Base-by-base conservation (phyloP, 2,329 filamentous ascomycete species). In the Trichoderma cornu-damae region DNA sequence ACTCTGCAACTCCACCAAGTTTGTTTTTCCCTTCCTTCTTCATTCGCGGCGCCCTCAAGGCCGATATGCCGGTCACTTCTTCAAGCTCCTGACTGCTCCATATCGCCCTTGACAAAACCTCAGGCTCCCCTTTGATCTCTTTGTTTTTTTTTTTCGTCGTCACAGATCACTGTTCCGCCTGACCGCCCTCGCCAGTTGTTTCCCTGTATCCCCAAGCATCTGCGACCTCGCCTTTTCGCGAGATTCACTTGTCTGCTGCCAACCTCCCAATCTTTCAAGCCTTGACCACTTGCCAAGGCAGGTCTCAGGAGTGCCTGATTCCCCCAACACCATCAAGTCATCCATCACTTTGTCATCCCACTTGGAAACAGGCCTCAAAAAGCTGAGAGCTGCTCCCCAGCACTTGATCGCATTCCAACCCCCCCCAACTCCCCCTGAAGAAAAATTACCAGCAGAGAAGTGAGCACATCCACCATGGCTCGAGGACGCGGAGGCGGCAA, bases 401-500 rank as follows among this genome's bases (percentile, higher is more conserved):
- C 1, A 26, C 22, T 2, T 16, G 20, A 11, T 6, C 16, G 4
- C 3, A 12, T 2, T 38, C 47, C 11, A n/a, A 12, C 4, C n/a
- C 8, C 11, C 24, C 22, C 14, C 4, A 46, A 22, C 22, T 16
- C n/a, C 8, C n/a, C 22, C 20, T 20, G 11, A 46, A 16, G 22
- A 26, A 20, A 11, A 16, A 24, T 8, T 18, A 6, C 9, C 16
- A 12, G 6, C 9, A 26, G n/a, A n/a, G 7, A 9, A 40, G 14
- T 3, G 20, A 44, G 3, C 18, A 44, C 57, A 18, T 18, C 57
- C 9, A 63, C 24, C 59, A 78, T 78, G 76, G 70, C 68, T 51
- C 70, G 75, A 56, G 72, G 72, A 48, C 68, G 72, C 30, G 68
- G 67, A 62, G 67, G 64, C 55, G 63, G 63, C 48, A 68, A 66